phyloP scores from a whole-genome alignment of 2,329 filamentous ascomycete species.

The Macrophomina tecta region DNA sequence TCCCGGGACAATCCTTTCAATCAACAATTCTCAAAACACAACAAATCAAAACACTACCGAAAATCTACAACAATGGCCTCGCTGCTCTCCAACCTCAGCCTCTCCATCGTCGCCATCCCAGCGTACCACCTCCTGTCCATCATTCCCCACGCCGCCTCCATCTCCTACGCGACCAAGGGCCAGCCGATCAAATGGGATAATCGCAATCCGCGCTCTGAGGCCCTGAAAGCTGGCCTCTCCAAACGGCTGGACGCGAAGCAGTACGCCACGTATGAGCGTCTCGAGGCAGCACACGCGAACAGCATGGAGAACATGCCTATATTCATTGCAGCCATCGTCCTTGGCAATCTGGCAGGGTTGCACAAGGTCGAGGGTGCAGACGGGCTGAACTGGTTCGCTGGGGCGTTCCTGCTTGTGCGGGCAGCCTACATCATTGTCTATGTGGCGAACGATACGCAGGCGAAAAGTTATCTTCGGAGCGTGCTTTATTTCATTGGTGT shows the following conservation, averaged over 20 bases:
- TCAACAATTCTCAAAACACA: neutral
- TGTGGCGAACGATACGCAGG: slow-evolving; percentile 37
- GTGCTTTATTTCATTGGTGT: slow-evolving; percentile 38
- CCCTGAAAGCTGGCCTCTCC: slow-evolving; percentile 44
- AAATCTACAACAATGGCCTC: neutral
- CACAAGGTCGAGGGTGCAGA: slow-evolving; percentile 34
- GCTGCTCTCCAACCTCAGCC: slow-evolving; percentile 39
- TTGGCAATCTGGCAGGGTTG: slow-evolving; percentile 50
- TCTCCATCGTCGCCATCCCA: slow-evolving; percentile 53
- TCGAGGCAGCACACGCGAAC: slow-evolving; percentile 54
- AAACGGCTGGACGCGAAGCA: slow-evolving; percentile 44
- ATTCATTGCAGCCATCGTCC: slow-evolving; percentile 51
- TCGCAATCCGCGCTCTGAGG: slow-evolving; percentile 48
- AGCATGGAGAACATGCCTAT: slow-evolving; percentile 55
- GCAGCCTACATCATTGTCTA: slow-evolving; percentile 45
- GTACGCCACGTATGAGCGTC: slow-evolving; percentile 52
- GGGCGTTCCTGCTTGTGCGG: slow-evolving; percentile 45
- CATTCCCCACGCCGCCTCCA: slow-evolving; percentile 48
- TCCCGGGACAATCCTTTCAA: neutral
- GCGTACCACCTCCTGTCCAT: slow-evolving; percentile 52
- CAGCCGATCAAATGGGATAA: slow-evolving; percentile 49
- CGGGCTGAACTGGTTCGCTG: slow-evolving; percentile 45
- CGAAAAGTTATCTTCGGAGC: slow-evolving; percentile 35
- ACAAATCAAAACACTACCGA: too few species aligned
- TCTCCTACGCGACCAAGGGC: slow-evolving; percentile 45